Base-by-base conservation (phyloP, 805 yeast genomes). In the Candida pseudoglaebosa region DNA sequence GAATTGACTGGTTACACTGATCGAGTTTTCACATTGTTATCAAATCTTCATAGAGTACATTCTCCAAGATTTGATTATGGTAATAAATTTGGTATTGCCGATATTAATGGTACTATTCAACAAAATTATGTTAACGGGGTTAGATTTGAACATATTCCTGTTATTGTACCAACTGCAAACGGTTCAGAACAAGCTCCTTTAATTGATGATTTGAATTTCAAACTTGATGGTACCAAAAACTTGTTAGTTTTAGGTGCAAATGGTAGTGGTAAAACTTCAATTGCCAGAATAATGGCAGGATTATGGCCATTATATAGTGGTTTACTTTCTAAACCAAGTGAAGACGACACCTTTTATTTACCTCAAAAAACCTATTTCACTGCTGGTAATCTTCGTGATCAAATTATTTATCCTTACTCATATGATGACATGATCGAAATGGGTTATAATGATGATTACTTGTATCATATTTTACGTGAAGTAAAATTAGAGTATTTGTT, bases 291-390 rank as follows among this genome's bases (percentile, higher is more conserved):
- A 2, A 70, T 89, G 42, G 90, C 95, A 5, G 95, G 91, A 16
- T 67, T 90, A 44, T 90, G 97, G 97, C 96, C 98, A 10, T 70
- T 87, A 19, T 90, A 85, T 60, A 67, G 72, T 46, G 97, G 97
- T 0, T 71, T 89, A 39, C 64, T 90, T 33, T 84, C 95, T 4
- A 83, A 83, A 51, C 96, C 96, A 12, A 62, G 69, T 32, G 73
- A 73, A 36, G 75, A 74, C 34, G 89, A 87, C 45, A 73, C 90
- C 19, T 71, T 81, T 42, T 89, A 80, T 57, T 71, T 90, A 40
- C 95, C 96, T 9, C 97, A 90, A 64, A 78, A 82, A 50, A 83
- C 95, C 4, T 90, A 89, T 59, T 85, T 90, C 59, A 71, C 82
- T 22, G 73, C 76, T 42, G 96, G 96, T 5, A 82, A 91, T 18